Conservation (phyloP, 345 rosid genomes). For the Citrus maxima region DNA sequence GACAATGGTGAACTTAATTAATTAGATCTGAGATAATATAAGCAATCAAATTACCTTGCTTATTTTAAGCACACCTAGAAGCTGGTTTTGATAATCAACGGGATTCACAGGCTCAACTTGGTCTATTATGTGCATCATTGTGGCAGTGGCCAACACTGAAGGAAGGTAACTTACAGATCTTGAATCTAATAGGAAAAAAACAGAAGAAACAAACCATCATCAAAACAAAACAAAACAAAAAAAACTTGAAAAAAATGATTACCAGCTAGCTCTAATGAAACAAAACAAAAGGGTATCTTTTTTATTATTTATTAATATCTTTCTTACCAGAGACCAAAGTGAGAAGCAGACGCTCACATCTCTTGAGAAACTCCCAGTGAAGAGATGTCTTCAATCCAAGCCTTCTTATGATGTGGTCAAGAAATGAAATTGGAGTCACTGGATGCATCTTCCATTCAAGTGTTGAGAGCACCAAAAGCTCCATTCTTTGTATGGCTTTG, state of each 20-base stretch:
- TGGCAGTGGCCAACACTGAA: slow-evolving; percentile 78
- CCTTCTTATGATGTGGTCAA: slow-evolving; percentile 72
- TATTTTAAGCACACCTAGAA: slow-evolving; percentile 51
- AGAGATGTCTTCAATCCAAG: slow-evolving; percentile 55
- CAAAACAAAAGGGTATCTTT: slow-evolving; percentile 16
- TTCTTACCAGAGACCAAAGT: slow-evolving; percentile 60
- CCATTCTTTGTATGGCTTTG: slow-evolving; percentile 91
- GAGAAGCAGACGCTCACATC: slow-evolving; percentile 64
- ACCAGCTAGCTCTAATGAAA: not conserved
- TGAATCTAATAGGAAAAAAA: slow-evolving; percentile 42
- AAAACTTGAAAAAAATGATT: not conserved
- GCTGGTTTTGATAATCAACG: slow-evolving; percentile 47
- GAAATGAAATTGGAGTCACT: slow-evolving; percentile 73
- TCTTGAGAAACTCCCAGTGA: slow-evolving; percentile 68
- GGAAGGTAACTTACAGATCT: slow-evolving; percentile 69
- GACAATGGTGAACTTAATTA: not conserved
- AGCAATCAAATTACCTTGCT: slow-evolving; percentile 40
- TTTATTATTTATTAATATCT: not conserved
- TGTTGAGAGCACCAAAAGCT: slow-evolving; percentile 79
- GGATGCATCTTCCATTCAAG: slow-evolving; percentile 94
- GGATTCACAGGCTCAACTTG: slow-evolving; percentile 51
- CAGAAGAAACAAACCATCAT: not conserved
- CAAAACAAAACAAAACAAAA: not conserved
- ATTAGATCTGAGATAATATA: not conserved
- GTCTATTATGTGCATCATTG: slow-evolving; percentile 70